Conservation (phyloP, 257 asterid genomes). For the Nicotiana paniculata region DNA sequence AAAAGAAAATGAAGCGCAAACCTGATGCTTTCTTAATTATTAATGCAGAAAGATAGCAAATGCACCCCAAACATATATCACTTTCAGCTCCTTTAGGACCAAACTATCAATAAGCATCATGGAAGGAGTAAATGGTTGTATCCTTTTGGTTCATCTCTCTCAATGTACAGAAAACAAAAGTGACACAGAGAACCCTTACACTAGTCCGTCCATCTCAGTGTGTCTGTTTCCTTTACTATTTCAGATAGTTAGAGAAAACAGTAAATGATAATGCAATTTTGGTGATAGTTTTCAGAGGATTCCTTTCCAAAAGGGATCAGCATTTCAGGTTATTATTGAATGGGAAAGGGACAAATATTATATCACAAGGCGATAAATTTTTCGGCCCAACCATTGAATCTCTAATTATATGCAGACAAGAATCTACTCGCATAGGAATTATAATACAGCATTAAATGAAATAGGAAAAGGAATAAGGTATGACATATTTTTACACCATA, state of each 20-base stretch:
- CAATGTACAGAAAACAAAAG: background rate
- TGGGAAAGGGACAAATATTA: background rate
- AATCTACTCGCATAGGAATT: background rate
- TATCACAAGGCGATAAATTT: background rate
- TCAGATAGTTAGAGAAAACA: background rate
- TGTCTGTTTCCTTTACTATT: background rate
- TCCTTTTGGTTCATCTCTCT: background rate
- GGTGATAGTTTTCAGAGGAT: background rate
- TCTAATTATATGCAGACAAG: background rate
- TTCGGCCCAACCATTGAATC: background rate
- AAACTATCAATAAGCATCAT: background rate
- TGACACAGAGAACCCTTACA: background rate
- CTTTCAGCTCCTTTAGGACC: background rate
- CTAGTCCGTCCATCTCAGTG: background rate
- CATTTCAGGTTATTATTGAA: background rate
- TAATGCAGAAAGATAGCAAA: background rate
- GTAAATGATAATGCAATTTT: background rate
- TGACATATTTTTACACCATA: conserved; percentile 1
- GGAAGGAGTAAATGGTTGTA: background rate
- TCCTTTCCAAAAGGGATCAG: background rate
- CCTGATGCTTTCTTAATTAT: background rate
- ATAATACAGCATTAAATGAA: background rate
- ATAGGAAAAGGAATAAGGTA: background rate
- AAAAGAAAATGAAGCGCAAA: background rate
- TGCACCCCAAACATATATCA: background rate